Evolutionary conservation across 164 flowering plant species (phyloP), one percentile per base, ranked within the genome.

Genomic region (Macadamia integrifolia): DNA sequence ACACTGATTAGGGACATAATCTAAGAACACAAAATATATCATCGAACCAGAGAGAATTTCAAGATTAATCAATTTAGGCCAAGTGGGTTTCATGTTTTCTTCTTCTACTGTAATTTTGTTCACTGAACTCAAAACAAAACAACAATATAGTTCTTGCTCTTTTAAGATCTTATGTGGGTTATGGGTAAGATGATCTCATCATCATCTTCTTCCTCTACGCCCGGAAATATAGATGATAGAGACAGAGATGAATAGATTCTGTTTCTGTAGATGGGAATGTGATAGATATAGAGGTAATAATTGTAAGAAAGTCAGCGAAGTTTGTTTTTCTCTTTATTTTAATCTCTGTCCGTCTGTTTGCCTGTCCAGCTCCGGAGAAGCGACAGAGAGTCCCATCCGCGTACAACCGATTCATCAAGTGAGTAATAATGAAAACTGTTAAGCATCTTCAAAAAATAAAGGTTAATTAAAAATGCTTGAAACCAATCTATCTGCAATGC

Each of bases 301-400:
- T 64, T 58, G 32, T 18, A 6, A 67, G 66, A 56, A 74, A 77
- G 80, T 74, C 82, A 78, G 70, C 17, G 69, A 60, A 48, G 69
- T 50, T 74, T 71, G 60, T 75, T 35, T 35, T 35, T 35, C 5
- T 35, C 3, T 35, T 35, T 35, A 35, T 35, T 2, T 80, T 77
- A 71, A 69, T 75, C 74, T 75, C 74, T 69, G 65, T 74, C 59
- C 79, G 76, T 83, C 50, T 67, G 72, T 28, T 17, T 71, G 62
- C 74, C 66, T 71, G 62, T 75, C 66, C 88, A 94, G 99, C 97
- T 70, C 99, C 97, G 74, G 99, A 94, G 87, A 94, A 94, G 86
- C 78, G 98, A 83, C 99, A 92, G 86, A 88, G 99, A 87, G 97
- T 94, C 74, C 99, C 99, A 52, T 94, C 99, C 63, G 99, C 98